A percentile compares a stretch with the other conserved stretches of the same genome.
Evolutionary conservation across 768 basidiomycete species (phyloP).

Genomic region (Suillus weaverae): DNA sequence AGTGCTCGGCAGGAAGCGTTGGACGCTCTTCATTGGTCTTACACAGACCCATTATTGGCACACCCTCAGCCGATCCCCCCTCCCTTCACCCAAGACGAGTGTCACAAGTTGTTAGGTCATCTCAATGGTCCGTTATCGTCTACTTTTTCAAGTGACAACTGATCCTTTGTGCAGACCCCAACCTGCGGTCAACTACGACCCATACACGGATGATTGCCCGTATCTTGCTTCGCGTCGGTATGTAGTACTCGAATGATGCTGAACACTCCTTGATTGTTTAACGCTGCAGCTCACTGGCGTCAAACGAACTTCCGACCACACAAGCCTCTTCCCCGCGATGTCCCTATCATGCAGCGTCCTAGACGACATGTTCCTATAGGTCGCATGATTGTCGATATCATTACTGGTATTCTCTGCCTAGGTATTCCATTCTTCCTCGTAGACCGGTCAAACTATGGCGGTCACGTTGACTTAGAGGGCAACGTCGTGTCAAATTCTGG

Average conservation of each 20-base stretch:
- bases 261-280: background rate
- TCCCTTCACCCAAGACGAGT: constrained; percentile 77
- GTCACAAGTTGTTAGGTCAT: constrained; percentile 67
- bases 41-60: constrained; percentile 74
- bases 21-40: constrained; percentile 78
- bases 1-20: constrained; percentile 66
- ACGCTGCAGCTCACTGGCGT: constrained; percentile 56
- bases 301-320: constrained; percentile 68
- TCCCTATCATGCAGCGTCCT: constrained; percentile 28
- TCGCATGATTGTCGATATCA: constrained; percentile 54
- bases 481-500: constrained; percentile 46
- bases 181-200: constrained; percentile 34
- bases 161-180: constrained; percentile 17
- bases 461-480: constrained; percentile 57
- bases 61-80: constrained; percentile 55
- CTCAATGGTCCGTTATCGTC: constrained; percentile 37
- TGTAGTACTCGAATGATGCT: constrained; percentile 25
- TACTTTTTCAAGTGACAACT: background rate
- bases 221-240: constrained; percentile 67
- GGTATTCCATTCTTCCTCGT: constrained; percentile 80
- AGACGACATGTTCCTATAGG: constrained; percentile 39
- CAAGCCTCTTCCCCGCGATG: constrained; percentile 63
- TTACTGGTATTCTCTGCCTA: constrained; percentile 65
- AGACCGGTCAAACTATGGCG: constrained; percentile 46
- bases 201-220: constrained; percentile 68